Conservation (phyloP, 2,329 filamentous ascomycete species). For the Mycosphaerella arachidis region DNA sequence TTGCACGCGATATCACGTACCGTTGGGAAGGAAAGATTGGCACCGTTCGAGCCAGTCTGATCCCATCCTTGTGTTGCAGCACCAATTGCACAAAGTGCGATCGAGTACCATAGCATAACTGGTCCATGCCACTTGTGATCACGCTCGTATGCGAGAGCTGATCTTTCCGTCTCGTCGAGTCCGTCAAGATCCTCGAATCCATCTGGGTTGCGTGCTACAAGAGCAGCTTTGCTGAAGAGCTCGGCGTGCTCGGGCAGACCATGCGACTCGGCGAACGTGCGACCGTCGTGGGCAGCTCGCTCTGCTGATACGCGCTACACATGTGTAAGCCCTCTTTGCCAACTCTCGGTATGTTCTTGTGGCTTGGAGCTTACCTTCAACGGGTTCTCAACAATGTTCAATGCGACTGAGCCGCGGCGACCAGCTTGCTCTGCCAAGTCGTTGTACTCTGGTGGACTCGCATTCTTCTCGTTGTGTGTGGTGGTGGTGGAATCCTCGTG, state of each 20-base stretch:
- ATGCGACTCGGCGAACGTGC: conserved; percentile 31
- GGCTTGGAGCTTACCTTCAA: conserved; percentile 36
- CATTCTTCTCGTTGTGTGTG: background rate
- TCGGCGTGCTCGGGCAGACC: conserved; percentile 37
- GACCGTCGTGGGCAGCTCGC: conserved; percentile 33
- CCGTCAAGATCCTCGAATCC: conserved; percentile 59
- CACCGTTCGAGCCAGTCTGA: conserved; percentile 33
- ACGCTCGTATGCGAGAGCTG: conserved; percentile 57
- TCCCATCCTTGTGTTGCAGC: conserved; percentile 34
- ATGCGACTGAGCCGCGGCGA: conserved; percentile 39
- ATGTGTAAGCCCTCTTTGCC: conserved; percentile 5
- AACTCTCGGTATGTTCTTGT: conserved; percentile 3
- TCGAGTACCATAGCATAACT: conserved; percentile 59
- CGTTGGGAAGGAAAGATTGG: conserved; percentile 29
- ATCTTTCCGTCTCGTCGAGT: conserved; percentile 57
- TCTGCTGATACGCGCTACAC: conserved; percentile 32
- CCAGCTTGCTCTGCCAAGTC: conserved; percentile 13
- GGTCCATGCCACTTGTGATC: conserved; percentile 66
- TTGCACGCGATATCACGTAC: background rate
- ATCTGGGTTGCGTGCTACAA: conserved; percentile 67
- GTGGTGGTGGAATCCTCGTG: background rate
- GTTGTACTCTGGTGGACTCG: background rate
- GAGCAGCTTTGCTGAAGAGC: conserved; percentile 45
- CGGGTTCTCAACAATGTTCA: conserved; percentile 48
- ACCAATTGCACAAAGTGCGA: conserved; percentile 40